Percentiles rank a stretch among this genome's conserved stretches.
phyloP scores from a whole-genome alignment of 805 yeast species.

The Candida mattraensis region DNA sequence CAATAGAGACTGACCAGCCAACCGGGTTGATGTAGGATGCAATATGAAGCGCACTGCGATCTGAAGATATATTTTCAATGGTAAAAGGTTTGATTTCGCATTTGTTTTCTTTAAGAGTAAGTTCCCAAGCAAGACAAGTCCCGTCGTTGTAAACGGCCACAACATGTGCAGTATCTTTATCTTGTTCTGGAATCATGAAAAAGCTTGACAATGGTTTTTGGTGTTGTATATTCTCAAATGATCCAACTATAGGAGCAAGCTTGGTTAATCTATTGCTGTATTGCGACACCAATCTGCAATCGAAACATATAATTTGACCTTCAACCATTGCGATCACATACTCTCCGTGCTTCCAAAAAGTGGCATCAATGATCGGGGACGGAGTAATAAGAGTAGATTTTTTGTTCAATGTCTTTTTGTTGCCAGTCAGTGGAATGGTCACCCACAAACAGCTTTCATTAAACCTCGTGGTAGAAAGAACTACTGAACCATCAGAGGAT shows the following conservation, averaged over 20 bases:
- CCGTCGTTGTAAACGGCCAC: constrained; percentile 49
- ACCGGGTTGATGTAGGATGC: constrained; percentile 67
- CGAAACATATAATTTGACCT: constrained; percentile 57
- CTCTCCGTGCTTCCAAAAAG: constrained; percentile 48
- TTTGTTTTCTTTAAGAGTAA: constrained; percentile 28
- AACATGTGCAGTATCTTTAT: constrained; percentile 38
- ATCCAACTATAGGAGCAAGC: constrained; percentile 24
- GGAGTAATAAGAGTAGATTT: constrained; percentile 41
- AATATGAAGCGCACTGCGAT: constrained; percentile 27
- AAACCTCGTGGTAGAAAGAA: constrained; percentile 61
- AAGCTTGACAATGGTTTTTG: constrained; percentile 27
- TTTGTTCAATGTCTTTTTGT: constrained; percentile 34
- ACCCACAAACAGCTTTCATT: constrained; percentile 64
- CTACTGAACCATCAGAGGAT: constrained; percentile 63
- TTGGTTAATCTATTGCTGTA: constrained; percentile 22
- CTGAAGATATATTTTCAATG: constrained; percentile 33
- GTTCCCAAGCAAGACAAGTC: constrained; percentile 41
- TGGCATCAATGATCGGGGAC: constrained; percentile 47
- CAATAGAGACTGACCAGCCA: constrained; percentile 43
- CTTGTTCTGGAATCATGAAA: constrained; percentile 38
- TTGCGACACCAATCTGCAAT: constrained; percentile 41
- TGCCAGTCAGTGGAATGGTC: constrained; percentile 35
- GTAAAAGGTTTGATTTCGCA: constrained; percentile 29
- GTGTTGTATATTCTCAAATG: constrained; percentile 4
- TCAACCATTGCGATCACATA: constrained; percentile 45